phyloP scores from a whole-genome alignment of 306 rosid genomes.

The Luffa aegyptiaca region DNA sequence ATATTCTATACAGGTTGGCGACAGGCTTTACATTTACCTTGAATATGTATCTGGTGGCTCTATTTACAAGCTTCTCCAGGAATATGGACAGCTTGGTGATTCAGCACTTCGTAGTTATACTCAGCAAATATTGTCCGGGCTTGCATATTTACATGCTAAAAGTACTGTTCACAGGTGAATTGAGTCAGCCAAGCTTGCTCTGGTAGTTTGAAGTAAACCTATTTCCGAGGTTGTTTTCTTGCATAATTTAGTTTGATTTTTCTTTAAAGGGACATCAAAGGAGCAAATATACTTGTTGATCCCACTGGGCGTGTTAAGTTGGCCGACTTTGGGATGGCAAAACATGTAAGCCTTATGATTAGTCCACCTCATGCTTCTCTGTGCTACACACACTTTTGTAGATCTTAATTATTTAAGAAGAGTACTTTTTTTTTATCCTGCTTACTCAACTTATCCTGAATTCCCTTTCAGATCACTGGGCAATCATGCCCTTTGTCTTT shows the following conservation, averaged over 20 bases:
- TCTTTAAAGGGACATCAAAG: slow-evolving; percentile 79
- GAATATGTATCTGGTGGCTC: slow-evolving; percentile 98
- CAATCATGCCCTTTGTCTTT: slow-evolving; percentile 82
- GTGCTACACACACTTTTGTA: not conserved
- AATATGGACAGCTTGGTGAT: slow-evolving; percentile 40
- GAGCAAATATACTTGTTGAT: slow-evolving; percentile 92
- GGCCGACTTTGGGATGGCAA: slow-evolving; percentile 99
- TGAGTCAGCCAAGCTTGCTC: slow-evolving; percentile 11
- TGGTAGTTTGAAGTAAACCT: slow-evolving; percentile 9
- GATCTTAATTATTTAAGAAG: not conserved
- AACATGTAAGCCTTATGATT: slow-evolving; percentile 28
- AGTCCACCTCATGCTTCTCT: not conserved
- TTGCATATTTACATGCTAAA: slow-evolving; percentile 79
- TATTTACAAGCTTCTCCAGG: slow-evolving; percentile 43
- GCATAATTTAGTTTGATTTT: slow-evolving; percentile 1
- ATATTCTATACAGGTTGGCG: slow-evolving; percentile 24
- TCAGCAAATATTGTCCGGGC: slow-evolving; percentile 68
- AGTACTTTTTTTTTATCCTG: slow-evolving; percentile 4
- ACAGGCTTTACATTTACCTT: slow-evolving; percentile 35
- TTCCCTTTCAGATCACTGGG: slow-evolving; percentile 68
- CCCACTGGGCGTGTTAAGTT: slow-evolving; percentile 79
- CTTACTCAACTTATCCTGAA: slow-evolving; percentile 15
- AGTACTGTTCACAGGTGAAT: slow-evolving; percentile 83
- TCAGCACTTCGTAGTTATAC: slow-evolving; percentile 39
- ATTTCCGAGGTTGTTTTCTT: not conserved